Conservation (phyloP, 1,284 basidiomycete genomes). For the Trichosporon inkin region DNA sequence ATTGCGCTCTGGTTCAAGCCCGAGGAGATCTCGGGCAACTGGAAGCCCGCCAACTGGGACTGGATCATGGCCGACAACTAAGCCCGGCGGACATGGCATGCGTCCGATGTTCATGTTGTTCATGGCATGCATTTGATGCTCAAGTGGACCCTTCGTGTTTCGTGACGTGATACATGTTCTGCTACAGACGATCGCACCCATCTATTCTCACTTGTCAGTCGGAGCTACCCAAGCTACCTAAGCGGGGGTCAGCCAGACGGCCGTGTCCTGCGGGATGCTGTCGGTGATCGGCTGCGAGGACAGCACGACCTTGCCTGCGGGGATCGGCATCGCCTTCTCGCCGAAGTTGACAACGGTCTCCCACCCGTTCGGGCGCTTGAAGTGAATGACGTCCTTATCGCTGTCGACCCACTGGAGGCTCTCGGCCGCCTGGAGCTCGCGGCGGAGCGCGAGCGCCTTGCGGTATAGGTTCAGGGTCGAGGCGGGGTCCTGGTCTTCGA, state of each 20-base stretch:
- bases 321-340: conserved; percentile 25
- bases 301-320: conserved; percentile 32
- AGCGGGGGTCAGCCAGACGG: conserved; percentile 22
- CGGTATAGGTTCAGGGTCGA: conserved; percentile 41
- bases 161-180: neutral
- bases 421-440: conserved; percentile 33
- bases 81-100: neutral
- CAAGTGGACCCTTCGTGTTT: neutral
- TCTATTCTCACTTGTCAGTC: neutral
- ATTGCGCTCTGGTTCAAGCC: conserved; percentile 54
- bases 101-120: neutral
- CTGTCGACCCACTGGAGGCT: conserved; percentile 35
- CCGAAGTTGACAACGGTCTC: conserved; percentile 38
- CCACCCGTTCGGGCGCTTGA: conserved; percentile 42
- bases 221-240: neutral
- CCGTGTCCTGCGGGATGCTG: conserved; percentile 19
- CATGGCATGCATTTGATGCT: conserved; percentile 5
- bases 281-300: conserved; percentile 15
- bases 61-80: conserved; percentile 28
- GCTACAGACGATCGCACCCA: neutral
- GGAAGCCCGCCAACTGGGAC: conserved; percentile 34
- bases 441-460: conserved; percentile 28
- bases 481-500: conserved; percentile 27
- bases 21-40: conserved; percentile 49
- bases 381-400: conserved; percentile 30